Evolutionary conservation across 768 basidiomycete species (phyloP).

Genomic region (Rhizopogon vinicolor): DNA sequence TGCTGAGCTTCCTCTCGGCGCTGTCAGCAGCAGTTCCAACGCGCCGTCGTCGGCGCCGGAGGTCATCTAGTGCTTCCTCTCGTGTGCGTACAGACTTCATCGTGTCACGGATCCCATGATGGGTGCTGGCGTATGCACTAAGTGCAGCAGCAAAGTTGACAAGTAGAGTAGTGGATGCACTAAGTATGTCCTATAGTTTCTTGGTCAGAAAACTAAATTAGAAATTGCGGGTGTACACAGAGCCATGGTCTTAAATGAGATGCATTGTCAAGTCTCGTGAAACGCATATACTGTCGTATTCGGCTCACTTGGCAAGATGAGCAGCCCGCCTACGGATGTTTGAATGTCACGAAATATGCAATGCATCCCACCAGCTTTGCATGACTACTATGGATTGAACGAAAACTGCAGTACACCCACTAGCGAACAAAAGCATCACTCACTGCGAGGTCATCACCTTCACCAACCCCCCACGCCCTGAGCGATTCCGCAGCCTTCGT

Average conservation of each 20-base stretch:
- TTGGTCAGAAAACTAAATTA: background rate
- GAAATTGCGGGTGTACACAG: background rate
- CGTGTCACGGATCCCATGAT: constrained; percentile 54
- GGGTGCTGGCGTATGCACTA: constrained; percentile 64
- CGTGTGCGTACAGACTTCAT: constrained; percentile 81
- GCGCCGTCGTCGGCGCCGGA: constrained; percentile 64
- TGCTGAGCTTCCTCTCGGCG: constrained; percentile 85
- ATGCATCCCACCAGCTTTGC: background rate
- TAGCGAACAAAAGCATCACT: constrained; percentile 18
- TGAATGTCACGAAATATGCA: background rate
- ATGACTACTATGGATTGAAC: background rate
- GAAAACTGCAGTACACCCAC: background rate
- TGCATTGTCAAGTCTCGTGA: background rate
- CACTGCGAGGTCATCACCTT: constrained; percentile 81
- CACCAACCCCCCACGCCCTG: constrained; percentile 67
- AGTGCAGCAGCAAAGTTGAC: constrained; percentile 65
- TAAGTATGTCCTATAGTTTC: constrained; percentile 62
- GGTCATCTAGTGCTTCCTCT: constrained; percentile 78
- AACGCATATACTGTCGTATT: background rate
- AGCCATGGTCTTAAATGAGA: background rate
- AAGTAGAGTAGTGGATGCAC: constrained; percentile 64
- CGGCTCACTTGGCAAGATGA: background rate
- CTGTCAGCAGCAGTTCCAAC: constrained; percentile 70
- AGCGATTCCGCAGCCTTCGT: constrained; percentile 70
- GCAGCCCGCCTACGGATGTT: background rate